Base-by-base conservation (phyloP, 768 basidiomycete species). In the Hydnomerulius pinastri region DNA sequence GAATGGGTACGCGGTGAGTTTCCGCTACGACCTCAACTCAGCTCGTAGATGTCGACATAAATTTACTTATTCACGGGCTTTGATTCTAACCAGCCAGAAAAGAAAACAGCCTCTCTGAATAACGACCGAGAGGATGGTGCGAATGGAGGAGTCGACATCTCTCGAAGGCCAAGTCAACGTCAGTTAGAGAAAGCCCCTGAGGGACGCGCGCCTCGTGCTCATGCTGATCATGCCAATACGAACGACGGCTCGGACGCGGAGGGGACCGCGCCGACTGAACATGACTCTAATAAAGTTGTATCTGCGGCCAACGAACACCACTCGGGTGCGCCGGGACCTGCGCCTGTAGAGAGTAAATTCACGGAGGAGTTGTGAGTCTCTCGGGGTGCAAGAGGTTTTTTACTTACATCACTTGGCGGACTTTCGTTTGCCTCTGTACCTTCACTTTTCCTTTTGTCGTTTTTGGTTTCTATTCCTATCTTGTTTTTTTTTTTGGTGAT, bases 131-230 rank as follows among this genome's bases (percentile, higher is more conserved):
- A 30, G 17, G 35, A 28, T 15, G 33, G 28, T 10, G 9, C 30
- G 29, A 50, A 48, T 6, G 50, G 53, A 20, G 36, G 36, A 38
- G 38, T 30, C 9, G 41, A 25, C 24, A 43, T 20, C 55, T 75
- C 38, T 63, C 73, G 78, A 35, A 70, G 74, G 42, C 71, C 76
- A 20, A 85, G 80, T 60, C 74, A 77, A 58, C 80, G 88, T 39
- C 83, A 81, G 61, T 77, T 81, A 68, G 89, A 87, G 64, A 88
- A 89, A 69, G 85, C 87, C 9, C 85, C 87, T 0, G 86, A 84
- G 60, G 81, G 80, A 6, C 74, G 76, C 17, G 36, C 54, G 9
- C 77, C 75, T 10, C 76, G 70, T 50, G 29, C 46, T 6, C 18
- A 15, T 32, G 49, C 41, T 4, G 21, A 18, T 33, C 48, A 25